phyloP scores from a whole-genome alignment of 306 rosid genomes.

The Quercus robur region DNA sequence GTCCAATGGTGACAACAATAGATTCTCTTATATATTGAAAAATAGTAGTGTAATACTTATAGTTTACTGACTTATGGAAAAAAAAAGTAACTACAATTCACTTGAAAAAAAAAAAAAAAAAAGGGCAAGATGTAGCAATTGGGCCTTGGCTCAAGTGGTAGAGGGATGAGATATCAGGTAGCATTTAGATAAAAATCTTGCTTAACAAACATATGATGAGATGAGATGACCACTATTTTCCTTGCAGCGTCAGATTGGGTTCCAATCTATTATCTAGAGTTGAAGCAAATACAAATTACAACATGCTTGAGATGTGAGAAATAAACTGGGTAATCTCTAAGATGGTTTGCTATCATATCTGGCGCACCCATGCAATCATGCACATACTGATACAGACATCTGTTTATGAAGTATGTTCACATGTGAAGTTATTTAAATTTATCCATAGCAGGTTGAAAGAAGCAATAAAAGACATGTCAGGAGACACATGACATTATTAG shows the following conservation, averaged over 20 bases:
- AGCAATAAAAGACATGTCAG: background rate
- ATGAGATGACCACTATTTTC: constrained; percentile 64
- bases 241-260: constrained; percentile 41
- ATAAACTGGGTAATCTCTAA: background rate
- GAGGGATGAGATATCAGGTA: no score
- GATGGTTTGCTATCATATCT: background rate
- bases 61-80: no score
- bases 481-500: background rate
- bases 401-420: background rate
- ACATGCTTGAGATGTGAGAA: background rate
- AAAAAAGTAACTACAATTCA: no score
- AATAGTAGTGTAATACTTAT: no score
- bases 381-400: background rate
- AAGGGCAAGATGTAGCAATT: no score
- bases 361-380: no score
- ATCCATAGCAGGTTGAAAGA: background rate
- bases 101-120: no score
- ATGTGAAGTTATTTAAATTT: background rate
- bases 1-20: no score
- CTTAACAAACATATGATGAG: constrained; percentile 22
- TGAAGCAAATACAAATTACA: constrained; percentile 9
- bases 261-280: constrained; percentile 73
- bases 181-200: no score
- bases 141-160: no score
- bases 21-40: no score